Evolutionary conservation across 2,329 filamentous ascomycete genomes (phyloP).

Genomic region (Ophiostoma montium): DNA sequence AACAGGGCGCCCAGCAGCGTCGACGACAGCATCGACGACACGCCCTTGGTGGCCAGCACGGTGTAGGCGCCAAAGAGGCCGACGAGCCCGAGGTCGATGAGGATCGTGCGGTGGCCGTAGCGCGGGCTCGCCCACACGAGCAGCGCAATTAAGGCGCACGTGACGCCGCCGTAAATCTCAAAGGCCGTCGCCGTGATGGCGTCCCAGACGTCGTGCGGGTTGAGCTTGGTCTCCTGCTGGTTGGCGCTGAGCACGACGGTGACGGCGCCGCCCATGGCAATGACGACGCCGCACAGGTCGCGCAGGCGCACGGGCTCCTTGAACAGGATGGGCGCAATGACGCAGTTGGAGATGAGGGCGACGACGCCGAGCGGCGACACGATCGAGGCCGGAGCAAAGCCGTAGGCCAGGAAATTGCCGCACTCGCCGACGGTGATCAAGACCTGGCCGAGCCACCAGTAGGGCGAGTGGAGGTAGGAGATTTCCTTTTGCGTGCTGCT

Average conservation of each 20-base stretch:
- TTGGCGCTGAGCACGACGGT: slow-evolving; percentile 87
- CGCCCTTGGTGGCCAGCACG: slow-evolving; percentile 89
- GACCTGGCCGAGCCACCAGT: slow-evolving; percentile 91
- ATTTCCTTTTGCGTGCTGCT: slow-evolving; percentile 21
- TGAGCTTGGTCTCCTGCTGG: slow-evolving; percentile 77
- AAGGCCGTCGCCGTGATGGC: slow-evolving; percentile 83
- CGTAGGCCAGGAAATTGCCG: slow-evolving; percentile 94
- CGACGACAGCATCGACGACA: slow-evolving; percentile 86
- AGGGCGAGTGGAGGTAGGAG: slow-evolving; percentile 77
- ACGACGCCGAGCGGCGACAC: slow-evolving; percentile 96
- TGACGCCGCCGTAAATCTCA: slow-evolving; percentile 76
- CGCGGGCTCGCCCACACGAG: slow-evolving; percentile 72
- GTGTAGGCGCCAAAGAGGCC: slow-evolving; percentile 93
- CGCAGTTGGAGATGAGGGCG: slow-evolving; percentile 87
- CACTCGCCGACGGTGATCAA: slow-evolving; percentile 88
- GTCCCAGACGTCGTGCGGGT: slow-evolving; percentile 77
- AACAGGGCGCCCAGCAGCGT: slow-evolving; percentile 79
- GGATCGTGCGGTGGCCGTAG: slow-evolving; percentile 73
- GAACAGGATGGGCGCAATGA: slow-evolving; percentile 88
- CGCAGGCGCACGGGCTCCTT: slow-evolving; percentile 76
- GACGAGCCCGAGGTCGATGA: slow-evolving; percentile 87
- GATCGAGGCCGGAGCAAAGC: slow-evolving; percentile 93
- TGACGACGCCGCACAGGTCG: slow-evolving; percentile 76
- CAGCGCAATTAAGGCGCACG: slow-evolving; percentile 53
- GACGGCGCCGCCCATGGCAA: slow-evolving; percentile 77